Evolutionary conservation across 2,329 filamentous ascomycete genomes (phyloP), one percentile per base, ranked within the genome.

Genomic region (Neofusicoccum parvum): DNA sequence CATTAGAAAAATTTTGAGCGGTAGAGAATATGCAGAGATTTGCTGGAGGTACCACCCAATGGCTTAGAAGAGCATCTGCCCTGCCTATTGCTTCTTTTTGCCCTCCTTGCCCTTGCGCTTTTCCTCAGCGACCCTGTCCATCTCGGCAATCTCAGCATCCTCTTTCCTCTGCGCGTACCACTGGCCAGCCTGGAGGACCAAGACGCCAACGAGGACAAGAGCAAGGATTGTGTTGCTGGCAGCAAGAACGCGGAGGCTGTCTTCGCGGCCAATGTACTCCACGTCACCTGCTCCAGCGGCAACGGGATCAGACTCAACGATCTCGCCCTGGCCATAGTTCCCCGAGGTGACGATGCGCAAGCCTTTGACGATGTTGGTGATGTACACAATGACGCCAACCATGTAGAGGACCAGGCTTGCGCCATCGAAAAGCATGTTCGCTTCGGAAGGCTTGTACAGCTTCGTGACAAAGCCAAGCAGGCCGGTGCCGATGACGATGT

Each of bases 111-210:
- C 77, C 66, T 77, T 76, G 72, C 78, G 80, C 78, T 83, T 83
- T 73, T 80, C 82, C 67, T 79, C 78, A 65, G 80, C 76, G 68
- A 81, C 82, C 77, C 83, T 80, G 70, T 88, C 86, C 69, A 90
- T 84, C 75, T 87, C 86, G 74, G 87, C 87, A 65, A 86, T 84
- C 78, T 97, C 94, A 76, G 94, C 90, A 73, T 85, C 85, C 79
- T 98, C 94, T 81, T 96, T 96, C 75, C 92, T 86, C 85, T 98
- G 94, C 32, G 95, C 95, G 81, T 99, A 99, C 95, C 94, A 98
- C 85, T 98, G 92, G 11, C 95, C 95, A 20, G 92, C 92, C 86
- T 99, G 95, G 74, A 99, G 81, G 39, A 97, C 92, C 69, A 99
- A 78, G 10, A 99, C 92, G 5, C 95, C 95, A 3, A 98, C 89